Evolutionary conservation across 768 basidiomycete species (phyloP), one percentile per base, ranked within the genome.

Genomic region (Termitomyces sp.): DNA sequence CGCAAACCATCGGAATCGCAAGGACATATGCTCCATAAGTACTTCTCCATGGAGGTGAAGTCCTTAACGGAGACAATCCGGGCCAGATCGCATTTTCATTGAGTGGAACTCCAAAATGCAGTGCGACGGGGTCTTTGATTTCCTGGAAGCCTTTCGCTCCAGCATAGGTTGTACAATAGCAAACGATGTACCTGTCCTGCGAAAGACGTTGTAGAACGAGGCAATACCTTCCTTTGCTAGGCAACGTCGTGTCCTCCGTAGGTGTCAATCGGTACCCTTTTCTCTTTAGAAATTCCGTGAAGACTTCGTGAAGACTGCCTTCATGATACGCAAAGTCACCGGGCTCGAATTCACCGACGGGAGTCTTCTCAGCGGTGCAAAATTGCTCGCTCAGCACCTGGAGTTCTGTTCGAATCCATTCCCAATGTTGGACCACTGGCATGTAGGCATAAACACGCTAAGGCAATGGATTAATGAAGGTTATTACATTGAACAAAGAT

Each of bases 101-200:
- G 42, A 75, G 63, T 30, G 74, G 71, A 45, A 76, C 59, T 19
- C 70, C 68, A 58, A 75, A 76, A 49, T 64, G 61, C 35, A 62
- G 66, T 12, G 61, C 67, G 15, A 70, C 53, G 28, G 63, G 62
- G 40, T 62, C 57, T 21, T 42, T 51, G 11, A 73, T 60, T 43
- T 66, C 57, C 6, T 62, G 52, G 26, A 59, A 60, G 42, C 53
- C 54, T 40, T 56, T 65, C 6, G 66, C 66, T 5, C 65, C 58
- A 5, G 70, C 68, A 42, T 69, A 73, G 21, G 74, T 71, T 26
- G 71, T 68, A 55, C 74, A 58, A 44, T 68, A 66, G 54, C 71
- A 76, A 48, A 75, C 68, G 42, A 73, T 62, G 52, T 74, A 73
- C 44, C 47, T 46, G 14, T 66, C 61, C 11, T 55, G 60, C 21